Evolutionary conservation across 345 rosid species (phyloP), one percentile per base, ranked within the genome.

Genomic region (Boechera stricta): DNA sequence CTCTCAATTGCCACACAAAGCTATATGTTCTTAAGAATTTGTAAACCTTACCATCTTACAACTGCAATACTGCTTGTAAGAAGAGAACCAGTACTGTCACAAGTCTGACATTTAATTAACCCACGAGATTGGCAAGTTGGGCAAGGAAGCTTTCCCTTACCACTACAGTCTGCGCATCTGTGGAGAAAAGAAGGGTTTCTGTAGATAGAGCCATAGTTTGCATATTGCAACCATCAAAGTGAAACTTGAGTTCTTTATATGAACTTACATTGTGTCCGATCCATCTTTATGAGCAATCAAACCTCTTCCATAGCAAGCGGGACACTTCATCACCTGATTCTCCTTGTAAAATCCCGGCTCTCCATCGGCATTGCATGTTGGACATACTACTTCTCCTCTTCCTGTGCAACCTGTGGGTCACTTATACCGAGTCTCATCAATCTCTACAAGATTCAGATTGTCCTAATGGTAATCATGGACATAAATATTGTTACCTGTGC

Each of bases 281-380:
- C 97, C 99, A 80, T 92, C 98, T 85, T 77, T 87, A 80, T 85
- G 99, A 77, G 98, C 99, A 79, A 89, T 81, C 67, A 95, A 87
- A 78, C 99, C 98, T 84, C 97, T 90, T 62, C 97, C 98, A 64
- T 87, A 67, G 84, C 97, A 94, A 67, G 71, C 54, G 18, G 88
- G 58, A 77, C 98, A 94, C 24, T 72, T 77, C 72, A 48, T 75
- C 97, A 84, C 83, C 85, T 77, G 97, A 65, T 89, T 89, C 82
- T 89, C 90, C 83, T 87, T 89, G 66, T 88, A 90, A 81, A 67
- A 85, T 45, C 97, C 98, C 0, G 89, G 91, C 74, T 92, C 98
- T 79, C 86, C 92, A 66, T 85, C 87, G 5, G 85, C 83, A 83
- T 92, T 94, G 75, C 98, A 94, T 1, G 79, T 75, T 45, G 87